Base-by-base conservation (phyloP, 495 filamentous ascomycete genomes). In the Penicillium roqueforti region DNA sequence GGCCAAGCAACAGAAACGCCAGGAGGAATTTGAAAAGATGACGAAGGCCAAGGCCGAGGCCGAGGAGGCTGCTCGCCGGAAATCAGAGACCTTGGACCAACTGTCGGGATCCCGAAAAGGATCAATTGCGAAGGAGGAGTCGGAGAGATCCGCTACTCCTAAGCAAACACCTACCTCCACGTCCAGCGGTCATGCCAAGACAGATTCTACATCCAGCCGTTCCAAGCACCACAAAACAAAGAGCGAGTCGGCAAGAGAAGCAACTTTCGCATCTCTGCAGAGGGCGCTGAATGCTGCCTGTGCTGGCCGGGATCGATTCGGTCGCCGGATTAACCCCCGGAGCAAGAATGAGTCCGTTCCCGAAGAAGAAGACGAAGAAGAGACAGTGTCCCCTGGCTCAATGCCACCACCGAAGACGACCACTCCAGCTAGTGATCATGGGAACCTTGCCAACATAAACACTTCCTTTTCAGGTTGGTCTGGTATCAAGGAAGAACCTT, bases 1-100 rank as follows among this genome's bases (percentile, higher is more conserved):
- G 65, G 87, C 87, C 28, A 91, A 91, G 74, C 84, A 89, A 58
- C 82, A 89, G 63, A 84, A 76, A 63, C 81, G 84, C 65, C 84
- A 87, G 63, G 81, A 85, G 63, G 85, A 89, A 62, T 84, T 66
- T 68, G 75, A 76, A 62, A 71, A 70, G 45, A 73, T 81, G 65
- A 81, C 83, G 59, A 76, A 78, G 53, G 79, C 79, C 51, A 79
- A 82, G 62, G 69, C 69, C 8, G 69, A 76, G 52, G 68, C 73
- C 7, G 71, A 76, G 52, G 72, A 75, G 40, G 69, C 70, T 47
- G 65, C 68, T 46, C 63, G 70, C 55, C 56, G 63, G 51, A 71
- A 72, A 49, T 63, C 67, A 32, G 68, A 73, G 46, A 52, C 62
- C 26, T 16, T 60, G 47, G 59, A 68, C 26, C 55, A 63, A 18